Evolutionary conservation across 805 yeast genomes (phyloP).

Genomic region (Wilhelminamyces savonicus): DNA sequence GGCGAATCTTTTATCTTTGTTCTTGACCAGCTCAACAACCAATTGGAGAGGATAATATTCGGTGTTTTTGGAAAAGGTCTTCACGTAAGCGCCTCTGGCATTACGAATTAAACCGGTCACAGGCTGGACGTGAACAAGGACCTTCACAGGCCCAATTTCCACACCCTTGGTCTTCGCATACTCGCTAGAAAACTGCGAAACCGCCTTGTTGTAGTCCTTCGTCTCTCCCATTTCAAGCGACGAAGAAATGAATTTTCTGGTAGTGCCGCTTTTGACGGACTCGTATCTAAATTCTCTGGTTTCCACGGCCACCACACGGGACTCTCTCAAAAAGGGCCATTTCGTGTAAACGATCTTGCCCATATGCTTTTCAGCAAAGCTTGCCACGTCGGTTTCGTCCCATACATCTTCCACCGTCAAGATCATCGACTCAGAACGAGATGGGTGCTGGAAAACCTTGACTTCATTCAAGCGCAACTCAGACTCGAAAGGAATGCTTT

Average conservation of each 20-base stretch:
- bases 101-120: slow-evolving; percentile 74
- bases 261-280: slow-evolving; percentile 20
- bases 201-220: slow-evolving; percentile 38
- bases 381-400: slow-evolving; percentile 50
- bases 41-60: slow-evolving; percentile 72
- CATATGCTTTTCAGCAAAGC: slow-evolving; percentile 57
- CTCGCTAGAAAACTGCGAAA: slow-evolving; percentile 30
- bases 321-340: slow-evolving; percentile 91
- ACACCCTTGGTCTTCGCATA: slow-evolving; percentile 59
- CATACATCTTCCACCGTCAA: slow-evolving; percentile 53
- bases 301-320: slow-evolving; percentile 56
- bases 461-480: slow-evolving; percentile 58
- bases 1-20: slow-evolving; percentile 67
- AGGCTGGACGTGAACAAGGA: slow-evolving; percentile 63
- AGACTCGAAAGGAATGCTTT: slow-evolving; percentile 56
- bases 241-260: slow-evolving; percentile 21
- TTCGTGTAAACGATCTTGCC: slow-evolving; percentile 64
- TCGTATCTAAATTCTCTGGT: slow-evolving; percentile 51
- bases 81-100: slow-evolving; percentile 65
- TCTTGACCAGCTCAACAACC: slow-evolving; percentile 65
- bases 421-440: slow-evolving; percentile 76
- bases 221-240: slow-evolving; percentile 43
- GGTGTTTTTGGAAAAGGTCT: slow-evolving; percentile 52
- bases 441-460: slow-evolving; percentile 76
- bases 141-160: slow-evolving; percentile 44